These are phyloP conservation scores for Hemileccinum impolitum DNA, from an alignment of 768 basidiomycete species.

Conservation along the genomic window DNA sequence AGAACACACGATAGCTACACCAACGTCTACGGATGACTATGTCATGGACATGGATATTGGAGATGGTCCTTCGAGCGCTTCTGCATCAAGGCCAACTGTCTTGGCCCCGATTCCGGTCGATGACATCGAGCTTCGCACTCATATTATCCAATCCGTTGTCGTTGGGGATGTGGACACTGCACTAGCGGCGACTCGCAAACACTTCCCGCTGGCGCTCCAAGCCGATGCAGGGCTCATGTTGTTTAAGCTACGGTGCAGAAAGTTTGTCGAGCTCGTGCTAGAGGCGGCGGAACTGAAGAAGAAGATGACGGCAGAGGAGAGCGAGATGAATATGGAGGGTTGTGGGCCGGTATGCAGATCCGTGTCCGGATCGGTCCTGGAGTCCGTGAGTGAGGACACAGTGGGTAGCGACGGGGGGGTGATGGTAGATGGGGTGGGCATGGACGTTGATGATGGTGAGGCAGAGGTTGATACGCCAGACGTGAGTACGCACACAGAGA, in stretches of 20 bases:
- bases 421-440: constrained; percentile 48
- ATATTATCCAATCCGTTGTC: constrained; percentile 65
- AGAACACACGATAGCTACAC: neutral
- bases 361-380: constrained; percentile 22
- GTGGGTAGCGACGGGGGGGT: constrained; percentile 38
- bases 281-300: constrained; percentile 69
- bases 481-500: constrained; percentile 8
- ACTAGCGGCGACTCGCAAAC: constrained; percentile 48
- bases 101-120: constrained; percentile 32
- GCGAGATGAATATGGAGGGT: constrained; percentile 28
- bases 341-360: constrained; percentile 25
- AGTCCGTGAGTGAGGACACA: constrained; percentile 34
- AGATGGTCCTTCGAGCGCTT: constrained; percentile 11
- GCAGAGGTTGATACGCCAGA: constrained; percentile 31
- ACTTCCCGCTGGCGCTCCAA: constrained; percentile 64
- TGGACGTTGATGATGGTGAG: constrained; percentile 48
- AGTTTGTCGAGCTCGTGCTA: constrained; percentile 80
- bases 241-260: constrained; percentile 82
- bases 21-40: constrained; percentile 35
- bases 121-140: constrained; percentile 66
- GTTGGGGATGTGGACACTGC: constrained; percentile 71
- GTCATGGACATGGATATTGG: constrained; percentile 46
- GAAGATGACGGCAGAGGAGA: constrained; percentile 46
- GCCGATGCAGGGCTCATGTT: constrained; percentile 66
- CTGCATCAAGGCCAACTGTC: constrained; percentile 10